phyloP scores from a whole-genome alignment of 179 eudicot genomes.

The Silene coronaria region DNA sequence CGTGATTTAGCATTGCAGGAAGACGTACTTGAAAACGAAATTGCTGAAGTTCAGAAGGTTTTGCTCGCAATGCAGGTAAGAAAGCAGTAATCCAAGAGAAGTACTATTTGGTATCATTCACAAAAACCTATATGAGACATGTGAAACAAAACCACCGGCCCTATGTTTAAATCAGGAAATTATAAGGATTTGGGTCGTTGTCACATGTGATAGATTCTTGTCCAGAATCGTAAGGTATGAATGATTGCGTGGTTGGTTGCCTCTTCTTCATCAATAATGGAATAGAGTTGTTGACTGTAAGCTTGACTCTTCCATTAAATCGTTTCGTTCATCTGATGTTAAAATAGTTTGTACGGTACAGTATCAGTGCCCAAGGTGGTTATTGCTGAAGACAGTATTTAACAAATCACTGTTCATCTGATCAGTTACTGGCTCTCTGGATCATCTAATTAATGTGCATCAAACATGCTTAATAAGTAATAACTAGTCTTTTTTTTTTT shows the following conservation, averaged over 20 bases:
- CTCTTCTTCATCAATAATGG: not conserved
- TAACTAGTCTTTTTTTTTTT: no score
- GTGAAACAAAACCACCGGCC: not conserved
- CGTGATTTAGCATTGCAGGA: constrained; percentile 74
- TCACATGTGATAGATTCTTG: not conserved
- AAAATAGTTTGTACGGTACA: not conserved
- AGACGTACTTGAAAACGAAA: constrained; percentile 78
- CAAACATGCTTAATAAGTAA: not conserved
- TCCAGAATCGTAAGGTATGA: not conserved
- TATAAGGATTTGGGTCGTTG: not conserved
- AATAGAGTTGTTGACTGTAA: not conserved
- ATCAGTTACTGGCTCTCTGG: not conserved
- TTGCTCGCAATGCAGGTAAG: constrained; percentile 95
- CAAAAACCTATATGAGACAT: not conserved
- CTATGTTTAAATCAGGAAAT: not conserved
- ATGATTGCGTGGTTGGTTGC: not conserved
- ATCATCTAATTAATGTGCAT: not conserved
- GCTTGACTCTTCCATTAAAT: not conserved
- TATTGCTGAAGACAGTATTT: not conserved
- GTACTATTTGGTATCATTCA: not conserved
- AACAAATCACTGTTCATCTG: not conserved
- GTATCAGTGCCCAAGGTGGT: not conserved
- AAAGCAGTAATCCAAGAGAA: not conserved
- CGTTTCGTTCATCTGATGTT: not conserved
- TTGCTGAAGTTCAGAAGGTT: constrained; percentile 84